Evolutionary conservation across 306 rosid species (phyloP).

Genomic region (Astragalus membranaceus): DNA sequence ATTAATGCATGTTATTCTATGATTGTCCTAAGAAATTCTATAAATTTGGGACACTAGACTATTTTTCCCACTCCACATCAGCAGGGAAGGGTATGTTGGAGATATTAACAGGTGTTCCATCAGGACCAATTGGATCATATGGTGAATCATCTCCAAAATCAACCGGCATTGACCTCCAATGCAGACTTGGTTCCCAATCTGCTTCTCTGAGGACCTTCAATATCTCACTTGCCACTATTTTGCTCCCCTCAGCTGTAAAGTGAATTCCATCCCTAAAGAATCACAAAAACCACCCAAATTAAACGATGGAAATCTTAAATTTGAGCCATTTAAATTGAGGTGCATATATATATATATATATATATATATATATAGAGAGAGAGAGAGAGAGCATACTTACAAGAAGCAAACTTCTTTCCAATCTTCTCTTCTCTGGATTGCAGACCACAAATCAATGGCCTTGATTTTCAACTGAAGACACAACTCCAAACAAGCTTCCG

Average conservation of each 20-base stretch:
- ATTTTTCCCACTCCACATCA: not conserved
- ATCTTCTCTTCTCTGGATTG: slow-evolving; percentile 42
- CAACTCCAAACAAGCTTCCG: slow-evolving; percentile 56
- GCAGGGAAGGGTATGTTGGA: not conserved
- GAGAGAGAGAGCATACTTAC: slow-evolving; percentile 31
- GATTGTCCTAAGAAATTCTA: not conserved
- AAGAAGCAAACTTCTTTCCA: slow-evolving; percentile 53
- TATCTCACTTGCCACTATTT: slow-evolving; percentile 48
- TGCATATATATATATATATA: not conserved
- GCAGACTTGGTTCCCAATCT: slow-evolving; percentile 56
- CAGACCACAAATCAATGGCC: slow-evolving; percentile 53
- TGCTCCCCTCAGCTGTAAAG: slow-evolving; percentile 49
- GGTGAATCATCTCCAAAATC: slow-evolving; percentile 51
- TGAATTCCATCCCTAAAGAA: slow-evolving; percentile 65
- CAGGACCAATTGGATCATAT: slow-evolving; percentile 11
- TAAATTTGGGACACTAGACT: not conserved
- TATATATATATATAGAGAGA: too few species aligned
- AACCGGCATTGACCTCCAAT: slow-evolving; percentile 37
- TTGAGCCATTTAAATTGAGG: not conserved
- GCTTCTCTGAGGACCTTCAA: slow-evolving; percentile 45
- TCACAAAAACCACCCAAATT: not conserved
- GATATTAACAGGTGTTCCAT: slow-evolving; percentile 28
- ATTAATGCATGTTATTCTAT: not conserved
- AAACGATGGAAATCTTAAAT: not conserved
- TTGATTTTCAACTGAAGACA: slow-evolving; percentile 45